Conservation (phyloP, 129 eudicot genomes). For the Cynara cardunculus region DNA sequence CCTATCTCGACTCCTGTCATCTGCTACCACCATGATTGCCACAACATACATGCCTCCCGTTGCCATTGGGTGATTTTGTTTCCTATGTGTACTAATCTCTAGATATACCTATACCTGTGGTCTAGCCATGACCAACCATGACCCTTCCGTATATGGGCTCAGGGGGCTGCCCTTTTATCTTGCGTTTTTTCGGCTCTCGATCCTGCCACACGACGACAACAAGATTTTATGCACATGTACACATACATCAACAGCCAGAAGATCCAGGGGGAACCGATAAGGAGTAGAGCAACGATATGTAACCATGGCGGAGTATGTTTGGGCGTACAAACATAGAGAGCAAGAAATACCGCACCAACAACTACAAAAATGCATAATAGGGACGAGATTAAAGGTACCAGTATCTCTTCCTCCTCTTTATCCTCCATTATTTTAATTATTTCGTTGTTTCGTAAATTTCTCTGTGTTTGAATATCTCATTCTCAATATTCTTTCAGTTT, state of each 20-base stretch:
- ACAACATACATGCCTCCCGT: not conserved
- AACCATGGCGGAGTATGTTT: constrained; percentile 47
- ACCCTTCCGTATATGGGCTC: not conserved
- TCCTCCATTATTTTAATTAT: constrained; percentile 39
- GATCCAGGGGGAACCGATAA: constrained; percentile 64
- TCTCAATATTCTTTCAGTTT: not conserved
- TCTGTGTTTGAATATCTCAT: not conserved
- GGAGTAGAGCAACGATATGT: constrained; percentile 38
- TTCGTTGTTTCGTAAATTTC: not conserved
- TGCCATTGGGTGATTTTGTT: not conserved
- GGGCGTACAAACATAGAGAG: constrained; percentile 41
- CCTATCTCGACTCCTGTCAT: not conserved
- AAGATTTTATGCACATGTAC: constrained; percentile 50
- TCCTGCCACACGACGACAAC: constrained; percentile 11
- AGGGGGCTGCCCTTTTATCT: constrained; percentile 1
- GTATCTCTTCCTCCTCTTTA: constrained; percentile 39
- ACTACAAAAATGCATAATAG: constrained; percentile 36
- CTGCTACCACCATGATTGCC: not conserved
- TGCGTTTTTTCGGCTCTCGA: constrained; percentile 16
- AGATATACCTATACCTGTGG: not conserved
- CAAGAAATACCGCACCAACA: constrained; percentile 50
- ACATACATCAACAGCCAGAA: constrained; percentile 63
- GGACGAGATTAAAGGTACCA: constrained; percentile 45
- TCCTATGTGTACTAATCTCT: not conserved
- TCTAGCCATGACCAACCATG: not conserved